Base-by-base conservation (phyloP, 148 eudicot species). In the Silene latifolia region DNA sequence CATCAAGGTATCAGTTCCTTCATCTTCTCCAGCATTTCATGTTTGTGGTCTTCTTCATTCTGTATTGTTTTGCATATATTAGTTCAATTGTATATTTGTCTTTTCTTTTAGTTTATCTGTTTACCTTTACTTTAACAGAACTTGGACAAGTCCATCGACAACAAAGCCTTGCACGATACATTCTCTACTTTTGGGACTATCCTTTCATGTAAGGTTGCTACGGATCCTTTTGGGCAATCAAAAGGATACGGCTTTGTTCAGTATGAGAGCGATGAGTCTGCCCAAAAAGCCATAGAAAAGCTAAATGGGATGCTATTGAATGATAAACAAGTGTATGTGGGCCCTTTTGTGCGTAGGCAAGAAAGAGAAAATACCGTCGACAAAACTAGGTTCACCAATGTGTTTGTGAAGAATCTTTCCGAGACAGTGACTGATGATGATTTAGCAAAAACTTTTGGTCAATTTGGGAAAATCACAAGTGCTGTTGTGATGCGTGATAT, bases 161-260 rank as follows among this genome's bases (percentile, higher is more conserved):
- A 90, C 83, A 92, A 95, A 76, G 90, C 86, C 57, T 82, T 95
- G 25, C 88, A 89, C 76, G 96, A 90, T 2, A 91, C 97, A 25
- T 93, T 93, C 80, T 91, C 97, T 12, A 1, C 89, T 23, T 93
- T 89, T 81, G 97, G 97, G 15, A 87, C 78, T 75, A 88, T 93
- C 54, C 85, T 89, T 24, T 93, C 98, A 35, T 93, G 98, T 88
- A 93, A 93, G 85, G 86, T 93, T 56, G 95, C 95, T 18, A 90
- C 88, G 0, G 89, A 92, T 81, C 44, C 85, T 47, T 79, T 83
- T 76, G 98, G 98, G 42, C 96, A 90, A 78, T 95, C 98, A 13
- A 86, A 88, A 77, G 98, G 98, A 23, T 88, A 92, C 67, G 98
- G 98, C 15, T 95, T 90, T 86, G 97, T 95, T 68, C 96, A 95